These are phyloP conservation scores for Cladosporium halotolerans DNA, from an alignment of 2,329 filamentous ascomycete species.

Conservation along the genomic window DNA sequence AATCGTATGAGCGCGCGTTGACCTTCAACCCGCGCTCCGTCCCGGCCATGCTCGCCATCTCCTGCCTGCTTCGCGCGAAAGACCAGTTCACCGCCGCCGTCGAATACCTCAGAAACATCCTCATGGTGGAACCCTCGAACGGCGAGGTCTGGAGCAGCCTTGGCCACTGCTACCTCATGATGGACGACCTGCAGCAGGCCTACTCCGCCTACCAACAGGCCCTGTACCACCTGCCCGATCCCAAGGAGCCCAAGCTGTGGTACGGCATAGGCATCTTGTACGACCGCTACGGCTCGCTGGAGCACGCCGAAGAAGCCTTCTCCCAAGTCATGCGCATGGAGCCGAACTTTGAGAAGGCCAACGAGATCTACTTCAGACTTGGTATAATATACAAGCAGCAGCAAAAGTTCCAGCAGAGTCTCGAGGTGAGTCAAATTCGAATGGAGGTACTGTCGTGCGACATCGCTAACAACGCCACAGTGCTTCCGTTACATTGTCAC, in stretches of 20 bases:
- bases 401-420: conserved; percentile 82
- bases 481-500: conserved; percentile 98
- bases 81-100: conserved; percentile 93
- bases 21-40: conserved; percentile 83
- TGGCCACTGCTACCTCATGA: conserved; percentile 98
- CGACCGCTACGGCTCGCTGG: conserved; percentile 89
- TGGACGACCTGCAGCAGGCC: conserved; percentile 93
- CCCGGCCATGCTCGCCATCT: conserved; percentile 88
- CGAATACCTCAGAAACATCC: conserved; percentile 83
- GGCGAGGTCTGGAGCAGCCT: conserved; percentile 96
- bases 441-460: conserved; percentile 9
- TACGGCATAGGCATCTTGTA: conserved; percentile 98
- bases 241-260: conserved; percentile 98
- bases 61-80: conserved; percentile 80
- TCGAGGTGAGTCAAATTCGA: conserved; percentile 59
- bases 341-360: conserved; percentile 94
- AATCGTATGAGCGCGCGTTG: conserved; percentile 84
- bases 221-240: conserved; percentile 83
- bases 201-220: conserved; percentile 96
- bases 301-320: conserved; percentile 96
- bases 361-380: conserved; percentile 96
- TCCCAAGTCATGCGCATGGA: conserved; percentile 99
- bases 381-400: conserved; percentile 99
- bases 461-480: conserved; percentile 42
- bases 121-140: conserved; percentile 82